A percentile compares a stretch with the other conserved stretches of the same genome.
Evolutionary conservation across 176 grass and related monocot genomes (phyloP).

Genomic region (Oryza meyeriana): DNA sequence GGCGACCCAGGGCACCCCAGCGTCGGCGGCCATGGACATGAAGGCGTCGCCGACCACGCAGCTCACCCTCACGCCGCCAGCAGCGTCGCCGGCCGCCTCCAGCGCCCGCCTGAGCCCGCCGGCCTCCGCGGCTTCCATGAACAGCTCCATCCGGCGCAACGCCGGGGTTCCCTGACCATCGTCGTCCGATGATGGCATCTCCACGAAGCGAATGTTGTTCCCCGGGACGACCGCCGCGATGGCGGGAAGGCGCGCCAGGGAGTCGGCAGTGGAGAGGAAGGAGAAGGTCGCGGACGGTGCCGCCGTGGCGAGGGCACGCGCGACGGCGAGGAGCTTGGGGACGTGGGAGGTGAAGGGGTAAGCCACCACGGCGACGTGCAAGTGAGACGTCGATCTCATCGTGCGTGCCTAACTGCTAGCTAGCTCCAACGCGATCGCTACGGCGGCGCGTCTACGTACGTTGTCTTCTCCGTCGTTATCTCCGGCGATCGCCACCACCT

Average conservation of each 20-base stretch:
- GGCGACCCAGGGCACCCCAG: neutral
- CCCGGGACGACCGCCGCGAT: no score
- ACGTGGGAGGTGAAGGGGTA: constrained; percentile 43
- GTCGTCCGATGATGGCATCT: neutral
- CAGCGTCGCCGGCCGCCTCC: neutral
- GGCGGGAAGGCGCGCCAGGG: neutral
- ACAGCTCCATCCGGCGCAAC: neutral
- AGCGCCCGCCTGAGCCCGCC: constrained; percentile 3
- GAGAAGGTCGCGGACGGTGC: constrained; percentile 6
- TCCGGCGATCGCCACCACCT: no score
- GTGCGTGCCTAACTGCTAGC: no score
- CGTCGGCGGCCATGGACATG: neutral
- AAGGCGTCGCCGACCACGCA: constrained; percentile 5
- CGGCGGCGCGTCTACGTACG: no score
- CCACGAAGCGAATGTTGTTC: constrained; percentile 20
- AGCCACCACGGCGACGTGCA: constrained; percentile 32
- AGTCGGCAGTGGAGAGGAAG: constrained; percentile 1
- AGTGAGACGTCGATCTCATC: no score
- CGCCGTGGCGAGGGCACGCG: constrained; percentile 23
- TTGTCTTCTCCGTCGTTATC: no score
- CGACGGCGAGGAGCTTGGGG: constrained; percentile 16
- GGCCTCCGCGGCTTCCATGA: constrained; percentile 10
- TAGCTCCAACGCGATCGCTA: no score
- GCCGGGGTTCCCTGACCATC: neutral
- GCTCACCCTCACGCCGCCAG: neutral